A percentile compares a stretch with the other conserved stretches of the same genome.
Conservation (phyloP, 2,329 filamentous ascomycete species). For the Phoma sp. region DNA sequence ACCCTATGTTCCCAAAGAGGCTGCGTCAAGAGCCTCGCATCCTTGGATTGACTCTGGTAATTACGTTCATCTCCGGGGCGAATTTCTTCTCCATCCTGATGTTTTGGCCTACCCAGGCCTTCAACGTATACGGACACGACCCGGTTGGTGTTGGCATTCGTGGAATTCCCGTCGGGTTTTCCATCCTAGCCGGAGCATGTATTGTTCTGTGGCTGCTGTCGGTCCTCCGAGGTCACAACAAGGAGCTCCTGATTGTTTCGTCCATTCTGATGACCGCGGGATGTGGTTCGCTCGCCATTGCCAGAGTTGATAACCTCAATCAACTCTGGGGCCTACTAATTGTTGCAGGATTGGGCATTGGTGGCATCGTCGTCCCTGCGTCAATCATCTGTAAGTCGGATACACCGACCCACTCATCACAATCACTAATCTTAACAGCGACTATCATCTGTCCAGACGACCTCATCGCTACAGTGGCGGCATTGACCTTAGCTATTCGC, state of each 20-base stretch:
- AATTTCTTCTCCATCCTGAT: slow-evolving; percentile 43
- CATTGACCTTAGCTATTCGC: slow-evolving; percentile 70
- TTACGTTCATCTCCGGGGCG: slow-evolving; percentile 41
- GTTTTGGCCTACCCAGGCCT: slow-evolving; percentile 43
- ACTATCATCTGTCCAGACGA: slow-evolving; percentile 74
- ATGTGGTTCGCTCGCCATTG: slow-evolving; percentile 61
- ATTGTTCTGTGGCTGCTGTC: slow-evolving; percentile 64
- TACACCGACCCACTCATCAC: too few species aligned
- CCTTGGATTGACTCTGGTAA: slow-evolving; percentile 35
- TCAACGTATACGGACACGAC: slow-evolving; percentile 56
- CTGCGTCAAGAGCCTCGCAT: slow-evolving; percentile 36
- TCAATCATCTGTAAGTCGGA: slow-evolving; percentile 60
- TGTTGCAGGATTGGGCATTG: slow-evolving; percentile 68
- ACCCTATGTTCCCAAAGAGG: slow-evolving; percentile 53
- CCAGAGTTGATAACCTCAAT: slow-evolving; percentile 59
- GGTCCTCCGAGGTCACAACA: slow-evolving; percentile 63
- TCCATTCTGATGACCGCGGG: slow-evolving; percentile 72
- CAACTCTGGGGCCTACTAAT: slow-evolving; percentile 63
- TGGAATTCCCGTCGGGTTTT: slow-evolving; percentile 67
- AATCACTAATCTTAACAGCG: slow-evolving; percentile 40
- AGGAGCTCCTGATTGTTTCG: slow-evolving; percentile 63
- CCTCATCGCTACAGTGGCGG: slow-evolving; percentile 71
- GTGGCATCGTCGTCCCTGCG: slow-evolving; percentile 70
- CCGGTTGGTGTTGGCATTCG: slow-evolving; percentile 68
- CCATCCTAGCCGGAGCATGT: slow-evolving; percentile 67